Base-by-base conservation (phyloP, 768 basidiomycete species). In the Russula virescens region DNA sequence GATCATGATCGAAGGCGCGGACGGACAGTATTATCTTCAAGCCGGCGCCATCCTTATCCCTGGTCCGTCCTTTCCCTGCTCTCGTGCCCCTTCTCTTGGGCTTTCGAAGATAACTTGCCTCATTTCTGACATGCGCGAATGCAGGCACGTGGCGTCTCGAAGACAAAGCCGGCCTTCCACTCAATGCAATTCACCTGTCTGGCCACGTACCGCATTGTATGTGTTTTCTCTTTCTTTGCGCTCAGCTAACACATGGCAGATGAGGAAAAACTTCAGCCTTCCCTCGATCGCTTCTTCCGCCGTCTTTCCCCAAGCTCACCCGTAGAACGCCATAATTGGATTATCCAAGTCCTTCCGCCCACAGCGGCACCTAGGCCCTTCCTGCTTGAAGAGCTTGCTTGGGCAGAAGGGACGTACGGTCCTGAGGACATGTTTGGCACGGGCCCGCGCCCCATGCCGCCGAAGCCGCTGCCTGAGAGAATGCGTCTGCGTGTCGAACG, bases 141-240 rank as follows among this genome's bases (percentile, higher is more conserved):
- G 46, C 68, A 88, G 89, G 89, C 25, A 85, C 83, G 64, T 91
- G 89, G 90, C 79, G 88, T 19, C 78, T 91, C 74, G 71, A 80
- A 65, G 88, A 91, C 73, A 91, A 91, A 75, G 81, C 88, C 58
- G 91, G 89, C 8, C 75, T 85, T 68, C 77, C 84, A 23, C 75
- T 91, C 42, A 84, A 89, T 58, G 84, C 89, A 58, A 89, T 91
- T 47, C 89, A 91, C 73, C 73, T 76, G 58, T 77, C 79, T 28
- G 89, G 90, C 28, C 76, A 85, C 68, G 89, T 91, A 43, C 87
- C 89, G 19, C 83, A 83, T 72, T 89, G 88, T 87, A 72, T 70
- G 85, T 67, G 21, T 21, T 28, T 13, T 43, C 11, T 43, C 3
- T 43, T 43, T 38, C 7, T 4, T 14, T 46, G 21, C 38, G n/a